Conservation (phyloP, 352 stramenopile genomes). For the Phytophthora brassicae region DNA sequence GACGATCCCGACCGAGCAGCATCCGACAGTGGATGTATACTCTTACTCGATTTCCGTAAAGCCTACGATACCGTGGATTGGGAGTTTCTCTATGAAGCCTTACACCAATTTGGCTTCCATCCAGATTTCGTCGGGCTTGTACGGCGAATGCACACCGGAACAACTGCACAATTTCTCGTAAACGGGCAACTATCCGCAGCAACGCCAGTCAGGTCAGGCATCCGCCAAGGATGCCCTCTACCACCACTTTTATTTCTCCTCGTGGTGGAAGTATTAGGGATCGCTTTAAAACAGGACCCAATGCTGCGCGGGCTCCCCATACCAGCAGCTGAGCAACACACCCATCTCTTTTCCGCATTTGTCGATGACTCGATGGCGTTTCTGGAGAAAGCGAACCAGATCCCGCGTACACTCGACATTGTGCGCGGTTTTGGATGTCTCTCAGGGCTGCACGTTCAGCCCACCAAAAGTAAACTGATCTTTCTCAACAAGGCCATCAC, state of each 20-base stretch:
- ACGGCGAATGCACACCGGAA: background rate
- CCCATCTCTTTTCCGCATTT: no score
- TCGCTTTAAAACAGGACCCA: background rate
- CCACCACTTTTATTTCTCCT: constrained; percentile 9
- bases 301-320: background rate
- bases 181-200: background rate
- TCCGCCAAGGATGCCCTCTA: constrained; percentile 8
- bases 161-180: background rate
- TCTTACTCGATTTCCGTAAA: constrained; percentile 9
- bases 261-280: background rate
- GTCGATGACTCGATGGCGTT: no score
- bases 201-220: background rate
- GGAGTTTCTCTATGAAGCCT: background rate
- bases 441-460: background rate
- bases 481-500: background rate
- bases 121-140: background rate
- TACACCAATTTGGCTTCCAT: background rate
- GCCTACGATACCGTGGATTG: constrained; percentile 5
- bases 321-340: no score
- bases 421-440: background rate
- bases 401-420: no score
- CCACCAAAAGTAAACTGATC: background rate
- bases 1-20: background rate
- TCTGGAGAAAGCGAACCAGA: no score
- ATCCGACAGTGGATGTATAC: background rate